Evolutionary conservation across 2,329 filamentous ascomycete genomes (phyloP).

Genomic region (Hymenoscyphus albidus): DNA sequence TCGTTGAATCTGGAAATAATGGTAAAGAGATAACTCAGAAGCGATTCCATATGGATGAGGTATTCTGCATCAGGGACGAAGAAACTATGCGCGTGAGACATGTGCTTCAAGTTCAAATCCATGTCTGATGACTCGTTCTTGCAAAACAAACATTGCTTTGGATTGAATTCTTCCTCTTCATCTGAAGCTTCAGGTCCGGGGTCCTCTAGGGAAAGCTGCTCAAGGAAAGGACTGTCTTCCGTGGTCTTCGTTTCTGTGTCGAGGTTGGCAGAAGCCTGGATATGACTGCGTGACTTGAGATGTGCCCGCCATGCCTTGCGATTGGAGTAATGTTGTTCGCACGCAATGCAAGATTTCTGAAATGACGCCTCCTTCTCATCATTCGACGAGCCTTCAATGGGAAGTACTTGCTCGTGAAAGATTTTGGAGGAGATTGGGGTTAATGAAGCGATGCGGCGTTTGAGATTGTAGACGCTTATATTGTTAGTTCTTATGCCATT

Average conservation of each 20-base stretch:
- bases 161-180: constrained; percentile 2
- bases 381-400: constrained; percentile 3
- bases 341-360: constrained; percentile 15
- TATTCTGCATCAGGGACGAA: constrained; percentile 39
- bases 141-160: background rate
- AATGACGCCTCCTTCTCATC: constrained; percentile 7
- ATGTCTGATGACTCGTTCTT: constrained; percentile 30
- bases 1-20: constrained; percentile 47
- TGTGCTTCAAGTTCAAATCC: constrained; percentile 43
- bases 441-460: constrained; percentile 20
- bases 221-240: background rate
- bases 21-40: constrained; percentile 47
- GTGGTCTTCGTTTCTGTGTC: constrained; percentile 1
- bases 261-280: background rate
- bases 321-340: constrained; percentile 15
- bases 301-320: constrained; percentile 19
- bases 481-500: background rate
- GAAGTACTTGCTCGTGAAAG: constrained; percentile 17
- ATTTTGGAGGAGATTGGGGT: constrained; percentile 15
- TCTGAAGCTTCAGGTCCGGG: constrained; percentile 3
- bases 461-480: constrained; percentile 25
- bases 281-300: constrained; percentile 19
- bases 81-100: constrained; percentile 47
- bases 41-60: constrained; percentile 45
- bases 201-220: background rate